These are phyloP conservation scores for Colletotrichum abscissum DNA, from an alignment of 2,329 filamentous ascomycete species.

Conservation along the genomic window DNA sequence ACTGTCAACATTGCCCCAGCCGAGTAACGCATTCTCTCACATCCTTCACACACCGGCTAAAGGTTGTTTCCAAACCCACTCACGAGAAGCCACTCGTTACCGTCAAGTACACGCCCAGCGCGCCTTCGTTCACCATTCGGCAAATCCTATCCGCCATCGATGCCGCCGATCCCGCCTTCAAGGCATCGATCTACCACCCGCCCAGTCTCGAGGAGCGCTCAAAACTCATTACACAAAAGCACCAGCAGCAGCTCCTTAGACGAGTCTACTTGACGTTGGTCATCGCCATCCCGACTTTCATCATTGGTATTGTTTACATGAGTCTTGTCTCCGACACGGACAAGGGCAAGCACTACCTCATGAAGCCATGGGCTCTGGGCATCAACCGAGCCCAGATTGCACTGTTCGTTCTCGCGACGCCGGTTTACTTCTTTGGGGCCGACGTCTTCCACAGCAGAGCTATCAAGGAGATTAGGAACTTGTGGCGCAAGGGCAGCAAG, in stretches of 20 bases:
- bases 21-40: slow-evolving; percentile 66
- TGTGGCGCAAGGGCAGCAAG: slow-evolving; percentile 82
- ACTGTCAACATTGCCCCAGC: slow-evolving; percentile 77
- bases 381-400: slow-evolving; percentile 83
- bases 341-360: slow-evolving; percentile 71
- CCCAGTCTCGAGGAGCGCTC: slow-evolving; percentile 87
- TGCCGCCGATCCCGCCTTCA: slow-evolving; percentile 73
- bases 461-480: slow-evolving; percentile 78
- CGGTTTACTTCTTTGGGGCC: slow-evolving; percentile 87
- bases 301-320: slow-evolving; percentile 94
- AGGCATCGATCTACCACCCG: slow-evolving; percentile 79
- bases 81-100: slow-evolving; percentile 74
- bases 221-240: slow-evolving; percentile 75
- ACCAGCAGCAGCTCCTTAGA: slow-evolving; percentile 74
- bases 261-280: slow-evolving; percentile 78
- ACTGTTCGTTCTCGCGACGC: slow-evolving; percentile 84
- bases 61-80: slow-evolving; percentile 66
- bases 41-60: slow-evolving; percentile 62
- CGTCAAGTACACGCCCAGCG: slow-evolving; percentile 75
- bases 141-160: slow-evolving; percentile 77
- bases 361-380: slow-evolving; percentile 76
- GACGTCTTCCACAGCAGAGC: slow-evolving; percentile 86
- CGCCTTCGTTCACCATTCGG: slow-evolving; percentile 79
- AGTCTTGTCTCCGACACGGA: slow-evolving; percentile 75
- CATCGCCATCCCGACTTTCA: slow-evolving; percentile 82